Evolutionary conservation across 495 filamentous ascomycete genomes (phyloP).

Genomic region (Penicillium paradoxum): DNA sequence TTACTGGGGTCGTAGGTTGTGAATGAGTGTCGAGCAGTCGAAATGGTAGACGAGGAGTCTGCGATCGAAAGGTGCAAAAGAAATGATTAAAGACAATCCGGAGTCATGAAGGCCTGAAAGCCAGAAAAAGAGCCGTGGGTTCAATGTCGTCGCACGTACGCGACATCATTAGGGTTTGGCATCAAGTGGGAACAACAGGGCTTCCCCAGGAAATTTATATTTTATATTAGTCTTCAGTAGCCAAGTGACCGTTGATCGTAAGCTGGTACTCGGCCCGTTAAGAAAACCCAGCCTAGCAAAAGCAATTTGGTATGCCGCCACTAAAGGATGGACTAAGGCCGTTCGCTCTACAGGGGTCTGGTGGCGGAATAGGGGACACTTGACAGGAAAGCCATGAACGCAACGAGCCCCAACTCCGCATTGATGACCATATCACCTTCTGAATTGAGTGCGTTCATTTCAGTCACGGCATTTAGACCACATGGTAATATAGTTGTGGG

Average conservation of each 20-base stretch:
- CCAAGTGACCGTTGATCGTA: not conserved
- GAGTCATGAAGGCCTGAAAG: not conserved
- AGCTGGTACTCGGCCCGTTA: not conserved
- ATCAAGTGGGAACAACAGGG: not conserved
- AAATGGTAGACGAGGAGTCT: not conserved
- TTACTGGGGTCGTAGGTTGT: not conserved
- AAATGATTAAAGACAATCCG: not conserved
- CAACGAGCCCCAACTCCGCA: not conserved
- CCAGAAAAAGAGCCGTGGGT: constrained; percentile 6
- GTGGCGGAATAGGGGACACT: not conserved
- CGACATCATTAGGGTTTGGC: constrained; percentile 2
- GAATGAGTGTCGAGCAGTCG: not conserved
- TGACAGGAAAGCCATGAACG: not conserved
- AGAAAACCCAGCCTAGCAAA: not conserved
- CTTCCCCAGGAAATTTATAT: not conserved
- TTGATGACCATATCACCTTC: not conserved
- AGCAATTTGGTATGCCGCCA: not conserved
- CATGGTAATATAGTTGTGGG: too few species aligned
- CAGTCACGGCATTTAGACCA: not conserved
- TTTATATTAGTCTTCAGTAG: not conserved
- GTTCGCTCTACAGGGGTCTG: not conserved
- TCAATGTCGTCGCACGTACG: constrained; percentile 1
- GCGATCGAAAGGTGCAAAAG: not conserved
- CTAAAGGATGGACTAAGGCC: not conserved
- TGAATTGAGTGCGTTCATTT: not conserved